Conservation (phyloP, 805 yeast species). For the Monosporozyma aquatica region DNA sequence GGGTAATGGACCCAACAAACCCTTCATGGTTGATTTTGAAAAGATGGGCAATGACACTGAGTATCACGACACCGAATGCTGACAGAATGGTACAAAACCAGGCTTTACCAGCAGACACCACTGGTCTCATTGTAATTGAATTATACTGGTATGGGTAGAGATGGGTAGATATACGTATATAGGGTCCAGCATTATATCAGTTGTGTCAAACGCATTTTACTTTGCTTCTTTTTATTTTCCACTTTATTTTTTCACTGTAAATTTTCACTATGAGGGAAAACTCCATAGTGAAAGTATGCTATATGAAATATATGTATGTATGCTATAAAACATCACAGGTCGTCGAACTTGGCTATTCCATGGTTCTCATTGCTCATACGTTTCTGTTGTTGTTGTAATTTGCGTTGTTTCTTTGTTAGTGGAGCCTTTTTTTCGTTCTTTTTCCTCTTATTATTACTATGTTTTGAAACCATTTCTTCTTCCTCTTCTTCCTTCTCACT, state of each 20-base stretch:
- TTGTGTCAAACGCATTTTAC: too few relatives aligned
- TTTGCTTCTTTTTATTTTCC: too few relatives aligned
- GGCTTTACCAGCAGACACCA: conserved; percentile 64
- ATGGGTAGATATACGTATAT: too few relatives aligned
- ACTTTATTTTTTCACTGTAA: too few relatives aligned
- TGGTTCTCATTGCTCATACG: conserved; percentile 35
- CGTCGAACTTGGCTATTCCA: conserved; percentile 60
- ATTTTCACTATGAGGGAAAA: neutral
- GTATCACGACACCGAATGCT: conserved; percentile 82
- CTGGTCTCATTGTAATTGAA: conserved; percentile 34
- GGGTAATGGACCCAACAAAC: conserved; percentile 83
- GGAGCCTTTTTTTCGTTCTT: conserved; percentile 10
- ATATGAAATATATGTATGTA: too few relatives aligned
- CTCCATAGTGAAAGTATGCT: neutral
- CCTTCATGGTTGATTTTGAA: conserved; percentile 79
- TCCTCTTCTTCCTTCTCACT: conserved; percentile 9
- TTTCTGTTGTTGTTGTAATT: conserved; percentile 16
- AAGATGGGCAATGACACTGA: conserved; percentile 74
- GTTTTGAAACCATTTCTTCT: neutral
- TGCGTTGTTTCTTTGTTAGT: conserved; percentile 1
- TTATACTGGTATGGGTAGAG: neutral
- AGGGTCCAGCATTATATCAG: too few relatives aligned
- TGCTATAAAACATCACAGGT: conserved; percentile 31
- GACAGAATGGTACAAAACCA: conserved; percentile 93
- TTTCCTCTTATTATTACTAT: conserved; percentile 1